Conservation (phyloP, 2,329 filamentous ascomycete species). For the Chaetothyriales sp. region DNA sequence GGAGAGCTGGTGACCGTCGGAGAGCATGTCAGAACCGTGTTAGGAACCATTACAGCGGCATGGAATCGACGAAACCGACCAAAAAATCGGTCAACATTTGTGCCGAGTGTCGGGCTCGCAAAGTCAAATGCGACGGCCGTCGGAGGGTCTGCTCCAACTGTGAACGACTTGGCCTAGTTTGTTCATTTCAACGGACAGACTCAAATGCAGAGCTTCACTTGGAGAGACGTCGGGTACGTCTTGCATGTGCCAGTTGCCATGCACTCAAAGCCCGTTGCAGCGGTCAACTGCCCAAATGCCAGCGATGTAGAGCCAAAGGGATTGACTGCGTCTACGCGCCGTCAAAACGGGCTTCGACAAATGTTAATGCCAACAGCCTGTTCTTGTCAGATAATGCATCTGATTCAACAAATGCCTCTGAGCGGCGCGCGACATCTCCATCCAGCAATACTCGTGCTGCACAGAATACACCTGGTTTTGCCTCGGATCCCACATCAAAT, state of each 20-base stretch:
- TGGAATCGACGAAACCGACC: neutral
- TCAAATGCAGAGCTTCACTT: neutral
- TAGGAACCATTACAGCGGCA: neutral
- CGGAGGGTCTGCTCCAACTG: neutral
- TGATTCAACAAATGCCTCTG: neutral
- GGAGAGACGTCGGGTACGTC: neutral
- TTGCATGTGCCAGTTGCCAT: neutral
- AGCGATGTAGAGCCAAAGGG: neutral
- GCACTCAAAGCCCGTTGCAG: neutral
- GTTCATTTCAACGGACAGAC: neutral
- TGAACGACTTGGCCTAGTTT: neutral
- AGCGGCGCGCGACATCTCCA: neutral
- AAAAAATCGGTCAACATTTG: slow-evolving; percentile 2
- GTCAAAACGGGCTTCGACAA: neutral
- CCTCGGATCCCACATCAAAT: neutral
- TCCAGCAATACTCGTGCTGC: neutral
- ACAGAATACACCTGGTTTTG: neutral
- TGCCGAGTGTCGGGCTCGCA: slow-evolving; percentile 5
- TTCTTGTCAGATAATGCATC: neutral
- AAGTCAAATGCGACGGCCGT: slow-evolving; percentile 7
- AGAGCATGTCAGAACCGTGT: neutral
- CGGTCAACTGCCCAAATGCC: neutral
- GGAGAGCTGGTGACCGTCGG: too few relatives aligned
- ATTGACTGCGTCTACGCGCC: neutral
- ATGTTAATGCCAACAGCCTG: neutral